Evolutionary conservation across 176 grass and related monocot species (phyloP).

Genomic region (Ananas comosus): DNA sequence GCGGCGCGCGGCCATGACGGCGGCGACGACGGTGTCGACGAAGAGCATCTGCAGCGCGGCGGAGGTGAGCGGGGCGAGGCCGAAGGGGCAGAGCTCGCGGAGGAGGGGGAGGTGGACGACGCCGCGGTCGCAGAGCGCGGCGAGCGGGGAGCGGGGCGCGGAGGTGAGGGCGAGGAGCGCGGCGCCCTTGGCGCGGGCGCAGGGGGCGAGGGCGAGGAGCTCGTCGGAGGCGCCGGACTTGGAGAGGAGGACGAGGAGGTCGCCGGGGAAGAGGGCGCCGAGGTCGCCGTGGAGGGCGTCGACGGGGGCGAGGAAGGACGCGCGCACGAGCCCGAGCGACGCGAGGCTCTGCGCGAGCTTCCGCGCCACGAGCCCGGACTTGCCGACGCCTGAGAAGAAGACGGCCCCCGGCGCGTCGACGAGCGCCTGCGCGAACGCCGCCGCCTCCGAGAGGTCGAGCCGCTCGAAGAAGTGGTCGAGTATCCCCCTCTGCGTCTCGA

Average conservation of each 20-base stretch:
- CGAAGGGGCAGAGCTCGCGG: conserved; percentile 86
- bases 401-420: conserved; percentile 62
- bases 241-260: conserved; percentile 77
- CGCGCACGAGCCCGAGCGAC: conserved; percentile 64
- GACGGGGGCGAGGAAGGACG: conserved; percentile 62
- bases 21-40: conserved; percentile 73
- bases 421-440: conserved; percentile 61
- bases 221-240: conserved; percentile 93
- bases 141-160: conserved; percentile 45
- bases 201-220: conserved; percentile 69
- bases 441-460: conserved; percentile 57
- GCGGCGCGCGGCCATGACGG: conserved; percentile 61
- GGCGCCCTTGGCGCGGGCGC: conserved; percentile 74
- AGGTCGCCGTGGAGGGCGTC: conserved; percentile 97
- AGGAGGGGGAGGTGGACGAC: conserved; percentile 95
- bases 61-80: conserved; percentile 82
- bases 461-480: conserved; percentile 74
- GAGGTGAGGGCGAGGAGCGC: conserved; percentile 74
- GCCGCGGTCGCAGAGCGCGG: conserved; percentile 61
- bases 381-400: conserved; percentile 91
- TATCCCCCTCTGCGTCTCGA: conserved; percentile 52
- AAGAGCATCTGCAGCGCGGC: conserved; percentile 86
- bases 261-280: conserved; percentile 60
- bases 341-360: conserved; percentile 85
- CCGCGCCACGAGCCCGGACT: conserved; percentile 73